These are phyloP conservation scores for Exophiala dermatitidis DNA, from an alignment of 2,329 filamentous ascomycete species.

Conservation along the genomic window DNA sequence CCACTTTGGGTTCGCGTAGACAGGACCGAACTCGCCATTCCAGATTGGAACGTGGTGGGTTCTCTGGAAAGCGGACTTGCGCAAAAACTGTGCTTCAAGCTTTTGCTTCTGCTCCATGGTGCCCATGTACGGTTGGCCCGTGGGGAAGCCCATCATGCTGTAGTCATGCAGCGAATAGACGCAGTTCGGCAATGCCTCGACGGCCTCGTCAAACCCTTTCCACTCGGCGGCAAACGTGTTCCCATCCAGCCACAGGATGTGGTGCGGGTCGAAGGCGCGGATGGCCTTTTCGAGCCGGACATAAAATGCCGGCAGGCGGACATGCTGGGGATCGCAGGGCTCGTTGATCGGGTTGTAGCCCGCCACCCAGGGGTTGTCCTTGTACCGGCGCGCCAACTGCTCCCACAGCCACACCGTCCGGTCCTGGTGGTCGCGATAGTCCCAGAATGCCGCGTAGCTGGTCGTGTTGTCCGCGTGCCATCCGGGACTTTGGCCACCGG, in stretches of 20 bases:
- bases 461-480: conserved; percentile 47
- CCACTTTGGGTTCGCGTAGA: conserved; percentile 32
- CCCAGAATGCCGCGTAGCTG: conserved; percentile 45
- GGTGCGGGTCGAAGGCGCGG: conserved; percentile 40
- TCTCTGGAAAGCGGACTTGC: conserved; percentile 45
- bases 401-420: conserved; percentile 46
- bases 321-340: conserved; percentile 44
- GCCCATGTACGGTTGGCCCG: conserved; percentile 36
- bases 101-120: conserved; percentile 37
- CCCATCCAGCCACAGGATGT: conserved; percentile 42
- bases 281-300: conserved; percentile 43
- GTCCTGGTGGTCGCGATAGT: conserved; percentile 46
- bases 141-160: conserved; percentile 39
- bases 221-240: conserved; percentile 44
- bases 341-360: conserved; percentile 50
- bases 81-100: conserved; percentile 39
- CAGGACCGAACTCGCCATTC: conserved; percentile 49
- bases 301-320: conserved; percentile 42
- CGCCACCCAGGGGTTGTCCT: conserved; percentile 42
- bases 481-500: conserved; percentile 46
- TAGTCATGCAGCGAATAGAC: conserved; percentile 36
- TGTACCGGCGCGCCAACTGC: conserved; percentile 42
- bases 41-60: conserved; percentile 40
- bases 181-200: conserved; percentile 8
- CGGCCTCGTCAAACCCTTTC: conserved; percentile 37